Evolutionary conservation across 2,329 filamentous ascomycete species (phyloP), one percentile per base, ranked within the genome.

Genomic region (Calonectria crousiana): DNA sequence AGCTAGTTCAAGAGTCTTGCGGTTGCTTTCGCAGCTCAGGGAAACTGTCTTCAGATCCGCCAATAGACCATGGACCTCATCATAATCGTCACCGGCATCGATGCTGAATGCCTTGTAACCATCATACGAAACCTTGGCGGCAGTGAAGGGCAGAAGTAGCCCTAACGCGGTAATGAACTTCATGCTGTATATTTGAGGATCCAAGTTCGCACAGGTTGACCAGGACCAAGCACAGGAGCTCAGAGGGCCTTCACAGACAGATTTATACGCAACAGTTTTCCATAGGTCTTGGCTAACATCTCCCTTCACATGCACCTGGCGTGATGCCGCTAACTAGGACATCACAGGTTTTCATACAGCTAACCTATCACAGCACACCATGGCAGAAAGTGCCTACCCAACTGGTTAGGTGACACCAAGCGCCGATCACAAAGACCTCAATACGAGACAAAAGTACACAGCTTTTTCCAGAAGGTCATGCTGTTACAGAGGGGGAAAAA

Each of bases 51-150:
- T 62, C n/a, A 62, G 36, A 8, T 62, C 56, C 10, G 56, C 56
- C 34, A 62, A 20, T 10, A 62, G 32, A 16, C 14, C 30, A 5
- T 41, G 10, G 16, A 62, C 56, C 8, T 38, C 56, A 18, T 38
- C 38, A 14, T 62, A 38, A 28, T 62, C 23, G 4, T 62, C 56
- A 5, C 56, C 56, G 9, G 56, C 23, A 14, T 62, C 56, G 13
- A 62, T 62, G 9, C 56, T 62, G 36, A 38, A 62, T 28, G 56
- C 56, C 11, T 62, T 62, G 56, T 62, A 62, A n/a, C 56, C 56
- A 41, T 62, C 56, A 26, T 62, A 62, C 14, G 56, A 62, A 23
- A 62, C 56, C 56, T 62, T 41, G 26, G 56, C 56, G 1, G 56
- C 56, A 20, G 56, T 28, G 9, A 62, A 14, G 56, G 56, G 56